Percentiles rank a stretch among this genome's conserved stretches.
phyloP scores from a whole-genome alignment of 257 asterid genomes.

The Solanum phureja region DNA sequence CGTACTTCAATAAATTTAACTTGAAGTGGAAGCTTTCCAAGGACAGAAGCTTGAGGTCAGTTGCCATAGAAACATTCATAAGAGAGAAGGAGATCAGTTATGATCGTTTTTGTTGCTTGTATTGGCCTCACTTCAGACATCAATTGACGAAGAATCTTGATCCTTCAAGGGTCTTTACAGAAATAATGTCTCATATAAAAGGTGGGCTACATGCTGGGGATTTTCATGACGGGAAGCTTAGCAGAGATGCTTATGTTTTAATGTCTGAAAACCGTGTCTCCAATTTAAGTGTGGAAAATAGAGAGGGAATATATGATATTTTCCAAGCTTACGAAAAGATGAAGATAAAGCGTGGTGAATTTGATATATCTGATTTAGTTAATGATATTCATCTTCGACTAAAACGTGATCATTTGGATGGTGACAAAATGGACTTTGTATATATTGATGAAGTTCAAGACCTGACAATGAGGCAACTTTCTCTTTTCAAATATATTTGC shows the following conservation, averaged over 20 bases:
- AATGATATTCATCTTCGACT: slow-evolving; percentile 42
- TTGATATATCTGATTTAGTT: slow-evolving; percentile 62
- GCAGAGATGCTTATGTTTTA: slow-evolving; percentile 25
- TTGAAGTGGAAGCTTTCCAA: slow-evolving; percentile 6
- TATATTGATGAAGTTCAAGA: slow-evolving; percentile 73
- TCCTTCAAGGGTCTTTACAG: slow-evolving; percentile 45
- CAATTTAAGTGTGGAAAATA: slow-evolving; percentile 19
- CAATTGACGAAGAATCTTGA: slow-evolving; percentile 33
- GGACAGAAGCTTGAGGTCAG: slow-evolving; percentile 22
- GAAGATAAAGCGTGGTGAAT: slow-evolving; percentile 39
- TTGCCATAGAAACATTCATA: slow-evolving; percentile 33
- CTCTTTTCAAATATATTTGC: slow-evolving; percentile 52
- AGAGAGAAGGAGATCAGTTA: slow-evolving; percentile 43
- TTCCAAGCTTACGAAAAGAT: slow-evolving; percentile 45
- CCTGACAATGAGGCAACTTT: slow-evolving; percentile 42
- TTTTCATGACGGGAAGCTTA: slow-evolving; percentile 24
- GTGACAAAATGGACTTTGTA: slow-evolving; percentile 70
- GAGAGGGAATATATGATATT: slow-evolving; percentile 34
- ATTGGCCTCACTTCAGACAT: slow-evolving; percentile 51
- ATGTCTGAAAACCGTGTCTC: slow-evolving; percentile 34
- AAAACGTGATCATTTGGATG: slow-evolving; percentile 2
- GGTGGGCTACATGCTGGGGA: slow-evolving; percentile 25
- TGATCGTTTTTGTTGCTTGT: slow-evolving; percentile 31
- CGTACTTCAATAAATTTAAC: slow-evolving; percentile 39
- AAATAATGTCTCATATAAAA: slow-evolving; percentile 61